Conservation (phyloP, 108 stramenopile genomes). For the Nitzschia inconspicua region DNA sequence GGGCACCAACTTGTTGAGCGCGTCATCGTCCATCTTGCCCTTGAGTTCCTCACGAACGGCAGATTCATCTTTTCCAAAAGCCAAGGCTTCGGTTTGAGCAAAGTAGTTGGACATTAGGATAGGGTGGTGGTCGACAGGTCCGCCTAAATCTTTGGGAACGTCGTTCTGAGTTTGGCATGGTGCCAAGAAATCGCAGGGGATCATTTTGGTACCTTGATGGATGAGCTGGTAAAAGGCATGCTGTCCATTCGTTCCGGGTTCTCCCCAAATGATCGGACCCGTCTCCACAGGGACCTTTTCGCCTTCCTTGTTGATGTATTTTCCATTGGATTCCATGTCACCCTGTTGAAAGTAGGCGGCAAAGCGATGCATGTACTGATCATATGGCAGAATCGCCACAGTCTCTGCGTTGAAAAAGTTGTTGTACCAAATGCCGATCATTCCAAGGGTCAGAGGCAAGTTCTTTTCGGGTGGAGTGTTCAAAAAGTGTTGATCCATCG, state of each 20-base stretch:
- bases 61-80: conserved; percentile 77
- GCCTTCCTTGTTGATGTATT: conserved; percentile 81
- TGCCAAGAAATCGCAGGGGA: conserved; percentile 96
- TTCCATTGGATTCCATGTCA: conserved; percentile 99
- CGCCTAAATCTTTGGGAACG: conserved; percentile 56
- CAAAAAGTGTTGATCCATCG: conserved; percentile 97
- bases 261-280: conserved; percentile 93
- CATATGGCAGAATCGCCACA: conserved; percentile 94
- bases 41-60: conserved; percentile 47
- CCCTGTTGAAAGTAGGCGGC: conserved; percentile 99
- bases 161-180: conserved; percentile 77
- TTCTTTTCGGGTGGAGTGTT: conserved; percentile 88
- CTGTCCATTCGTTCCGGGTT: conserved; percentile 98
- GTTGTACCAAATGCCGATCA: conserved; percentile 98
- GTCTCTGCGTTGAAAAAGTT: conserved; percentile 93
- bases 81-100: conserved; percentile 97
- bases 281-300: conserved; percentile 52
- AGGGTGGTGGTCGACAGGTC: conserved; percentile 91
- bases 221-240: conserved; percentile 99
- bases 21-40: conserved; percentile 62
- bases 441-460: conserved; percentile 92
- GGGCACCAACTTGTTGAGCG: conserved; percentile 69
- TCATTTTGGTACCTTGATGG: conserved; percentile 94
- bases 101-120: conserved; percentile 99
- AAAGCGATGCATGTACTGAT: conserved; percentile 93